Base-by-base conservation (phyloP, 2,329 filamentous ascomycete species). In the Exophiala mesophila region DNA sequence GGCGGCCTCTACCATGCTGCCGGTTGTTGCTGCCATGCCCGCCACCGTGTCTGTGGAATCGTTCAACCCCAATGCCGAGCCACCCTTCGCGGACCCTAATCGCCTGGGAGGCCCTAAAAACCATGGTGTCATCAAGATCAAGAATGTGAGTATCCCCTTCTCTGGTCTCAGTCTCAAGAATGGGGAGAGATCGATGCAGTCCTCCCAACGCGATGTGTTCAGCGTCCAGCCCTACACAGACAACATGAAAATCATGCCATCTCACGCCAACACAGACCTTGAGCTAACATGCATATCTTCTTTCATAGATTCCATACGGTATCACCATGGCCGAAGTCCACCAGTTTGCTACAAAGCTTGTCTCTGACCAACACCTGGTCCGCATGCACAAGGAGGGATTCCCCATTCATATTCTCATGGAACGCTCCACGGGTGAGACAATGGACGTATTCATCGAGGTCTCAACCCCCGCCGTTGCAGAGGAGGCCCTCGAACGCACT, bases 361-460 rank as follows among this genome's bases (percentile, higher is more conserved):
- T 69, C 24, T 60, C 61, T 12, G 50, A 60, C 4, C 53, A 59
- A 4, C 48, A 61, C 13, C 18, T 54, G 31, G 41, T 52, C 39
- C 43, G 40, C 17, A 36, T 45, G 20, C 46, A 51, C 36, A 23
- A 44, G 17, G 33, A 45, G n/a, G 72, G 69, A 19, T 68, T 62
- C 31, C 62, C 71, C 1, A 62, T 76, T n/a, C 74, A 77, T 50
- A 73, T 77, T 48, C 71, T 76, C 44, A 76, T 77, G 73, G 74
- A 77, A 48, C 70, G 73, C 16, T 66, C 69, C 16, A 74, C 72
- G n/a, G 72, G 70, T 13, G 77, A 76, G 61, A 76, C 73, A 1
- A 72, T 72, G 65, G 72, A 76, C 39, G 71, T 65, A 45, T 77
- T 65, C 50, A 63, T 74, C 28, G 73, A 77, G 41, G 64, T 76